Evolutionary conservation across 2,329 filamentous ascomycete genomes (phyloP).

Genomic region (Trichoderma lentiforme): DNA sequence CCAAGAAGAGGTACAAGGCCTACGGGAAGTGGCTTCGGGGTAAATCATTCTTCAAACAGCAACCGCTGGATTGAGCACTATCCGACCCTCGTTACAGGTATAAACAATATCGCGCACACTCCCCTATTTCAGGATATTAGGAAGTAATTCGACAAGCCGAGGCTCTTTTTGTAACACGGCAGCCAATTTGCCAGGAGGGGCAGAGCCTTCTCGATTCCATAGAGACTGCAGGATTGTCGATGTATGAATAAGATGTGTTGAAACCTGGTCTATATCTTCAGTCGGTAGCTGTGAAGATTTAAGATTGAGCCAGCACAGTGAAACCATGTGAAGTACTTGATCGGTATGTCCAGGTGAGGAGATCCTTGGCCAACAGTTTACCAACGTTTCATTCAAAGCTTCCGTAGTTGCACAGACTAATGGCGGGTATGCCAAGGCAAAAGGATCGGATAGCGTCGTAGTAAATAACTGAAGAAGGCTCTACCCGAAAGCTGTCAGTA

Average conservation of each 20-base stretch:
- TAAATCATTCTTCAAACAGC: constrained; percentile 95
- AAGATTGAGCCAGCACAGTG: constrained; percentile 61
- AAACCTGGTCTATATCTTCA: neutral
- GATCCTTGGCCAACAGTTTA: constrained; percentile 68
- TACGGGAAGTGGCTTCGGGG: constrained; percentile 93
- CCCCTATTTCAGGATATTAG: neutral
- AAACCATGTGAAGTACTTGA: constrained; percentile 61
- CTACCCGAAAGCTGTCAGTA: constrained; percentile 33
- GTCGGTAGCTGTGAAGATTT: constrained; percentile 19
- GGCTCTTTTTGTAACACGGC: constrained; percentile 28
- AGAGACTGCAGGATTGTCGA: constrained; percentile 25
- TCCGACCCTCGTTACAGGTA: neutral
- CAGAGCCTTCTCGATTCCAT: constrained; percentile 23
- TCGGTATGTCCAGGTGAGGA: constrained; percentile 51
- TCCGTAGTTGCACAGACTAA: constrained; percentile 52
- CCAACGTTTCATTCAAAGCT: constrained; percentile 56
- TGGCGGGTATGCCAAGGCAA: constrained; percentile 53
- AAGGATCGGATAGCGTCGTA: constrained; percentile 64
- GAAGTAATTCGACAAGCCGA: constrained; percentile 31
- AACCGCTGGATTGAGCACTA: constrained; percentile 54
- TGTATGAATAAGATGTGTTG: constrained; percentile 20
- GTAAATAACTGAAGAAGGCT: constrained; percentile 66
- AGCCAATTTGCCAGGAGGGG: constrained; percentile 18
- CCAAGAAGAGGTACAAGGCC: constrained; percentile 94
- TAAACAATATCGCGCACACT: neutral